phyloP scores from a whole-genome alignment of 495 filamentous ascomycete genomes.

The Trichocladium uniseriatum region DNA sequence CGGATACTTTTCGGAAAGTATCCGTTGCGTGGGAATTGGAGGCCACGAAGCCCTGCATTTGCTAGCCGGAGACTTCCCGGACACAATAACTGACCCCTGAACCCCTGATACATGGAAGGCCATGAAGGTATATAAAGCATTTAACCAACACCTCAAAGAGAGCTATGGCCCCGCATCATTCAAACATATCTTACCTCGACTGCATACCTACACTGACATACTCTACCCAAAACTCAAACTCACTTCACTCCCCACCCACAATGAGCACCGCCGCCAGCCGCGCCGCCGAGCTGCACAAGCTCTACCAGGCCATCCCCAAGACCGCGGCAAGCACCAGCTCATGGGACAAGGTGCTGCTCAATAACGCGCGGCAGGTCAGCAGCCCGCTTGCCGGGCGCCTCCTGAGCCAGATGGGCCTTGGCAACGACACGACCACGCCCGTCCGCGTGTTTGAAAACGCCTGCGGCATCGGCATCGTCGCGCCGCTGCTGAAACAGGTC shows the following conservation, averaged over 20 bases:
- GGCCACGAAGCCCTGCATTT: too few relatives aligned
- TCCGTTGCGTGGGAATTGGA: too few relatives aligned
- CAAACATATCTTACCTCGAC: too few relatives aligned
- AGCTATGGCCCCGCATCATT: too few relatives aligned
- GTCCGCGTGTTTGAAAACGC: slow-evolving; percentile 34
- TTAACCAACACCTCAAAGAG: too few relatives aligned
- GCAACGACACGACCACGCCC: slow-evolving; percentile 19
- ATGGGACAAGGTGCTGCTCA: slow-evolving; percentile 20
- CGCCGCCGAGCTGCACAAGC: slow-evolving; percentile 19
- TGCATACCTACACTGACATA: too few relatives aligned
- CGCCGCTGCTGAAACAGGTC: slow-evolving; percentile 22
- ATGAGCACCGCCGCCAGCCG: too few relatives aligned
- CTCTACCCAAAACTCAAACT: too few relatives aligned
- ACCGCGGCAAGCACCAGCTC: slow-evolving; percentile 8
- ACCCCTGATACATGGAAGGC: too few relatives aligned
- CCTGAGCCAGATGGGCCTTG: slow-evolving; percentile 30
- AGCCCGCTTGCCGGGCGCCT: slow-evolving; percentile 23
- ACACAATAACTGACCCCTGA: too few relatives aligned
- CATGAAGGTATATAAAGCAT: too few relatives aligned
- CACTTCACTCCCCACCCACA: too few relatives aligned
- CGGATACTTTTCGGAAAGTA: slow-evolving; percentile 1
- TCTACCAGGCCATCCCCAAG: slow-evolving; percentile 18
- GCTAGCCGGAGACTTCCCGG: slow-evolving; percentile 12
- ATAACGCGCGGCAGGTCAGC: slow-evolving; percentile 28
- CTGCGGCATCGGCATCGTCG: slow-evolving; percentile 35